Conservation (phyloP, 2,329 filamentous ascomycete species). For the Pseudogymnoascus sp. region DNA sequence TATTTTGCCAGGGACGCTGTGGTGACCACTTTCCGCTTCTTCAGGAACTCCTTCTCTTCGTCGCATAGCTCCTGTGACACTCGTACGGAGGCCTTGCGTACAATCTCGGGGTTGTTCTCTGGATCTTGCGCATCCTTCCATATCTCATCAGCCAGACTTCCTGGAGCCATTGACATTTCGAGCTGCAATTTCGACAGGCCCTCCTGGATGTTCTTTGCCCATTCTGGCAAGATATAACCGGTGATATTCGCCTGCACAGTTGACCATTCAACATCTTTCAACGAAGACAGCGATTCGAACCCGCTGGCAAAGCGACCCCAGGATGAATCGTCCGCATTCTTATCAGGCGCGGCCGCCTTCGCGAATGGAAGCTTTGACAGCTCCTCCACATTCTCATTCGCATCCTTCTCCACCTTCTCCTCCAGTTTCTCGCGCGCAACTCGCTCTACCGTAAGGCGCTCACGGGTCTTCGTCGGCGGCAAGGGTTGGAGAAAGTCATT, state of each 20-base stretch:
- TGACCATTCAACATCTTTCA: slow-evolving; percentile 49
- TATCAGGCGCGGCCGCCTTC: neutral
- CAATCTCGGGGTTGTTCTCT: slow-evolving; percentile 76
- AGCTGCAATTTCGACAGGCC: slow-evolving; percentile 77
- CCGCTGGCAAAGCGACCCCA: slow-evolving; percentile 23
- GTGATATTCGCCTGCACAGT: slow-evolving; percentile 52
- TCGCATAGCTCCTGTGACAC: slow-evolving; percentile 73
- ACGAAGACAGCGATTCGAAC: slow-evolving; percentile 36
- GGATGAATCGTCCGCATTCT: slow-evolving; percentile 22
- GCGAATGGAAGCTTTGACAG: slow-evolving; percentile 23
- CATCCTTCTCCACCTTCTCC: slow-evolving; percentile 20
- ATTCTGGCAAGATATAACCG: slow-evolving; percentile 69
- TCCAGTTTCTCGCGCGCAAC: slow-evolving; percentile 16
- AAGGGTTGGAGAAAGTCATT: slow-evolving; percentile 28
- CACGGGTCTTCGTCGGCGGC: slow-evolving; percentile 24
- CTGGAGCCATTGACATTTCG: slow-evolving; percentile 80
- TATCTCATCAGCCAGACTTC: slow-evolving; percentile 84
- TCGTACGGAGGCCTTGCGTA: slow-evolving; percentile 71
- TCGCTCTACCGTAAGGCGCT: neutral
- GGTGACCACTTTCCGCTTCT: slow-evolving; percentile 60
- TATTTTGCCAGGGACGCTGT: slow-evolving; percentile 73
- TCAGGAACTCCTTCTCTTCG: slow-evolving; percentile 71
- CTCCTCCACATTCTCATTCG: slow-evolving; percentile 20
- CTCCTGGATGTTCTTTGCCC: slow-evolving; percentile 68
- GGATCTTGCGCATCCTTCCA: slow-evolving; percentile 88